A percentile compares a stretch with the other conserved stretches of the same genome.
Evolutionary conservation across 176 grass and related monocot genomes (phyloP).

Genomic region (Carex cristatella): DNA sequence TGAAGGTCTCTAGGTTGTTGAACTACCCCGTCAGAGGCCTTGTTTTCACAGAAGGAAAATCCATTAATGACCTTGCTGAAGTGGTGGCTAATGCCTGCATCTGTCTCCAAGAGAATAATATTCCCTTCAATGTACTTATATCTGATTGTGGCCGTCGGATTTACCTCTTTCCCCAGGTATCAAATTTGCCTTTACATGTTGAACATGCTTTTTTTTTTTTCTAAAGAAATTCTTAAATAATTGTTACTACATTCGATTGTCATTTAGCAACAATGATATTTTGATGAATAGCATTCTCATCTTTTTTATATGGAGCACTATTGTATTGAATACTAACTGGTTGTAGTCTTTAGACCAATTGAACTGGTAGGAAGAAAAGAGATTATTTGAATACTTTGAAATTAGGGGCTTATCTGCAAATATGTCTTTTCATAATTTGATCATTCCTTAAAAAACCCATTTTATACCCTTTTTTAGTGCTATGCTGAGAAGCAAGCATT

Average conservation of each 20-base stretch:
- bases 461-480: constrained; percentile 43
- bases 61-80: constrained; percentile 55
- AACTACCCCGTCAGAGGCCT: constrained; percentile 92
- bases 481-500: constrained; percentile 97
- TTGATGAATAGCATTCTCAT: background rate
- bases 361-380: background rate
- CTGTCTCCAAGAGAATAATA: constrained; percentile 84
- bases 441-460: background rate
- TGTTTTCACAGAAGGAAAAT: constrained; percentile 68
- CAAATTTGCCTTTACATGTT: background rate
- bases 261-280: background rate
- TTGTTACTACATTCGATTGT: background rate
- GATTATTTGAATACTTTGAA: background rate
- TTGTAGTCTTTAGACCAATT: background rate
- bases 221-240: background rate
- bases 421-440: background rate
- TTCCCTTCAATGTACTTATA: constrained; percentile 90
- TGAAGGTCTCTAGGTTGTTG: constrained; percentile 70
- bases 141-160: constrained; percentile 62
- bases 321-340: background rate
- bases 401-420: background rate
- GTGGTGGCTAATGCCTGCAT: constrained; percentile 78
- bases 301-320: background rate
- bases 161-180: constrained; percentile 88
- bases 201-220: background rate